These are phyloP conservation scores for Elsinoe necatrix DNA, from an alignment of 2,329 filamentous ascomycete species.

Conservation along the genomic window DNA sequence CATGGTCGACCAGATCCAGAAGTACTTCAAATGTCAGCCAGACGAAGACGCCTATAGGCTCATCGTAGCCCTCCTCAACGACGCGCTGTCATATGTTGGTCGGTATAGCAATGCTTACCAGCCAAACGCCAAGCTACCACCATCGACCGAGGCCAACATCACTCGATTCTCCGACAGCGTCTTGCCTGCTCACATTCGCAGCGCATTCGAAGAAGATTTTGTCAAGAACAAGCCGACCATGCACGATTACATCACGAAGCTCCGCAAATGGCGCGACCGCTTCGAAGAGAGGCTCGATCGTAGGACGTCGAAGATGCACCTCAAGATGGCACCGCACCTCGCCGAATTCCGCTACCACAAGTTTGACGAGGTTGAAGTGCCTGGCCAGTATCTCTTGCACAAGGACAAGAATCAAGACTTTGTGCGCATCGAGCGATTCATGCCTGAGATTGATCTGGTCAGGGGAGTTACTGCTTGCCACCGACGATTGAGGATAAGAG, in stretches of 20 bases:
- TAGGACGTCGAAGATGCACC: slow-evolving; percentile 59
- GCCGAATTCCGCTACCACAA: slow-evolving; percentile 97
- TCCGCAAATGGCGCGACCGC: slow-evolving; percentile 91
- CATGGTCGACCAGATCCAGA: slow-evolving; percentile 98
- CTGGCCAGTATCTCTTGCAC: slow-evolving; percentile 92
- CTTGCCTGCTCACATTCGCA: slow-evolving; percentile 85
- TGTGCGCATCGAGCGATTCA: slow-evolving; percentile 90
- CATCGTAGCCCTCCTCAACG: slow-evolving; percentile 94
- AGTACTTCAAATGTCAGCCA: slow-evolving; percentile 97
- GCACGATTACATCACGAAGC: slow-evolving; percentile 96
- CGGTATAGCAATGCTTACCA: slow-evolving; percentile 80
- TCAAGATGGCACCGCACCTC: slow-evolving; percentile 81
- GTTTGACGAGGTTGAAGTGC: slow-evolving; percentile 96
- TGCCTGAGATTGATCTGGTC: slow-evolving; percentile 89
- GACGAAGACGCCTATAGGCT: slow-evolving; percentile 96
- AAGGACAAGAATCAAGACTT: slow-evolving; percentile 99
- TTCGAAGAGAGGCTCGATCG: slow-evolving; percentile 97
- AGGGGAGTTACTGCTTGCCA: slow-evolving; percentile 86
- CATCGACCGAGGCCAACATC: slow-evolving; percentile 90
- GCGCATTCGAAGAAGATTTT: slow-evolving; percentile 96
- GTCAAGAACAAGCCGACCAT: slow-evolving; percentile 92
- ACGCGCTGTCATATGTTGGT: slow-evolving; percentile 85
- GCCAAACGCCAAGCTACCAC: slow-evolving; percentile 80
- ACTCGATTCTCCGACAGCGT: slow-evolving; percentile 95
- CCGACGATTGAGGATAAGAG: slow-evolving; percentile 86